phyloP scores from a whole-genome alignment of 257 asterid species.

The Scutellaria minor region DNA sequence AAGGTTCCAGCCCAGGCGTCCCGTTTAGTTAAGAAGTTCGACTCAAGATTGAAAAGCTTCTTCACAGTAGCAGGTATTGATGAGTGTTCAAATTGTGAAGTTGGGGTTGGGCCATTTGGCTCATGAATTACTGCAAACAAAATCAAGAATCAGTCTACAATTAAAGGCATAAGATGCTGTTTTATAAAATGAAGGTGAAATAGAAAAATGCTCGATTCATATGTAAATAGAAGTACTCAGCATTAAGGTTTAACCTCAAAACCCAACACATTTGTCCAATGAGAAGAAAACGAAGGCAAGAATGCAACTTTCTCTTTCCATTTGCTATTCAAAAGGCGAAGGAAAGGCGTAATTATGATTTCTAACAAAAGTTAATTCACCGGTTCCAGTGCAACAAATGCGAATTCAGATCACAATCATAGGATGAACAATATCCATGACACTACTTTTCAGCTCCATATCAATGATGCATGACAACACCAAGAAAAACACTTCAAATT shows the following conservation, averaged over 20 bases:
- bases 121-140: slow-evolving; percentile 79
- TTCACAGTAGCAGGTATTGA: slow-evolving; percentile 95
- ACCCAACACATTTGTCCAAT: background rate
- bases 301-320: too few relatives aligned
- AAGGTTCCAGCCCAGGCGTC: slow-evolving; percentile 99
- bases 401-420: background rate
- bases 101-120: slow-evolving; percentile 85
- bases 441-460: background rate
- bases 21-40: slow-evolving; percentile 88
- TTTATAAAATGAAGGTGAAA: background rate
- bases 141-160: slow-evolving; percentile 9
- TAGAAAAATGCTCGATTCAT: slow-evolving; percentile 1
- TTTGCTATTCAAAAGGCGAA: too few relatives aligned
- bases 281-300: background rate
- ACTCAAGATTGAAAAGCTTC: slow-evolving; percentile 79
- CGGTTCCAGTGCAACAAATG: background rate
- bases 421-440: background rate
- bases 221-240: background rate
- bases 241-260: background rate
- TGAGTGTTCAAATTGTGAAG: slow-evolving; percentile 91
- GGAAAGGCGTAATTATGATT: background rate
- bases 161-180: background rate
- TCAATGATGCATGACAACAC: background rate
- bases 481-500: background rate
- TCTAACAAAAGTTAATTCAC: background rate